Conservation (phyloP, 164 flowering plant genomes). For the Vitis cinerea region DNA sequence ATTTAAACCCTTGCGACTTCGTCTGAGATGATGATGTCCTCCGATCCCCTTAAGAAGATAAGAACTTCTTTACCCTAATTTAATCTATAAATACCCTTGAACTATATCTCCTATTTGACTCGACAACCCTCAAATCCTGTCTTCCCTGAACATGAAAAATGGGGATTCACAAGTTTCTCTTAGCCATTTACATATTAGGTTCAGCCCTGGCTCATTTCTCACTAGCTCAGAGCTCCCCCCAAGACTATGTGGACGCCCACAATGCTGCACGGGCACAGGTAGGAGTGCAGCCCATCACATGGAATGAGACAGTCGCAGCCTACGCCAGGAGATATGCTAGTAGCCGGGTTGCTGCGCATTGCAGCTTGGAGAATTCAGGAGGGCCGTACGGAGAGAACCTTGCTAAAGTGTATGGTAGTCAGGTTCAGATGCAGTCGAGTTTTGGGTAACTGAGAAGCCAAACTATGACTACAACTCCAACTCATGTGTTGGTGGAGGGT, state of each 20-base stretch:
- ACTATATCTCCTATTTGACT: no score
- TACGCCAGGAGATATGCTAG: slow-evolving; percentile 27
- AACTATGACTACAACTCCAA: slow-evolving; percentile 29
- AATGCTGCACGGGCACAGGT: slow-evolving; percentile 41
- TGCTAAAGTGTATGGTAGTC: slow-evolving; percentile 18
- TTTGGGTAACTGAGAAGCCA: slow-evolving; percentile 30
- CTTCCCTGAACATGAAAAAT: neutral
- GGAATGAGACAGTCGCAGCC: slow-evolving; percentile 26
- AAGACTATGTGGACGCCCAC: slow-evolving; percentile 37
- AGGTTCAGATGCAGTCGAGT: slow-evolving; percentile 21
- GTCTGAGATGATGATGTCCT: no score
- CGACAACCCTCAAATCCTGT: no score
- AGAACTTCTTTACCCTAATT: no score
- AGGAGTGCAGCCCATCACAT: slow-evolving; percentile 30
- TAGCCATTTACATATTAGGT: neutral
- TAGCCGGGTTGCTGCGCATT: neutral
- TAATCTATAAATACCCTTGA: no score
- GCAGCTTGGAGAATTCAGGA: slow-evolving; percentile 23
- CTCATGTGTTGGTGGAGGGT: slow-evolving; percentile 26
- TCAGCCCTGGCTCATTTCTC: slow-evolving; percentile 6
- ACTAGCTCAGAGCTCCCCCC: slow-evolving; percentile 22
- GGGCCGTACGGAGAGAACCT: slow-evolving; percentile 44
- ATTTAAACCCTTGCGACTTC: no score
- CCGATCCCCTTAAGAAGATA: no score
- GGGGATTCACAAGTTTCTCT: neutral